Conservation (phyloP, 192 early-diverging fungal genomes). For the Lobulomyces angularis region DNA sequence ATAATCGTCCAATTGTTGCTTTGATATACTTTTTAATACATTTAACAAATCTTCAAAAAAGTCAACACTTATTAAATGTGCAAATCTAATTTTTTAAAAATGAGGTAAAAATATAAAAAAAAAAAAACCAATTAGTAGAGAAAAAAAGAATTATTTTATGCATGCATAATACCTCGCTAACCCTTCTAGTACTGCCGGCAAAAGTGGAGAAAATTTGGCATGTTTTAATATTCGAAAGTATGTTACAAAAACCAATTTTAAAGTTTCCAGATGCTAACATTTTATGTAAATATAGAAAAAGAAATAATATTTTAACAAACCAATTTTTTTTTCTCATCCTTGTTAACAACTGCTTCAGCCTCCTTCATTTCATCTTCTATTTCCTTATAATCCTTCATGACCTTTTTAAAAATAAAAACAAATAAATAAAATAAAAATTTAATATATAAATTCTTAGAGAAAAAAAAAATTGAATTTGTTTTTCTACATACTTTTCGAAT, state of each 20-base stretch:
- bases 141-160: background rate
- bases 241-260: conserved; percentile 85
- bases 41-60: conserved; percentile 84
- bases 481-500: too few relatives aligned
- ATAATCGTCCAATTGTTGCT: conserved; percentile 44
- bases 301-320: conserved; percentile 17
- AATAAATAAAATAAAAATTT: too few relatives aligned
- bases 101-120: conserved; percentile 5
- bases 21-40: conserved; percentile 70
- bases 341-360: conserved; percentile 75
- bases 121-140: background rate
- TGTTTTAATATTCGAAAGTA: conserved; percentile 94
- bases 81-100: conserved; percentile 43
- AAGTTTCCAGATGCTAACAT: conserved; percentile 81
- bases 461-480: too few relatives aligned
- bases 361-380: conserved; percentile 74
- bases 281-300: conserved; percentile 3
- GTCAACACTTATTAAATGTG: conserved; percentile 92
- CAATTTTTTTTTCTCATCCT: conserved; percentile 64
- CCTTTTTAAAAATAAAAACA: too few relatives aligned
- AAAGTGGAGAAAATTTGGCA: conserved; percentile 51
- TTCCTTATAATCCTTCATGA: conserved; percentile 55
- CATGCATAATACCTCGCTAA: conserved; percentile 56
- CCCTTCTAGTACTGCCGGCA: conserved; percentile 69
- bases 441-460: too few relatives aligned